Base-by-base conservation (phyloP, 768 basidiomycete genomes). In the Exsudoporus frostii region DNA sequence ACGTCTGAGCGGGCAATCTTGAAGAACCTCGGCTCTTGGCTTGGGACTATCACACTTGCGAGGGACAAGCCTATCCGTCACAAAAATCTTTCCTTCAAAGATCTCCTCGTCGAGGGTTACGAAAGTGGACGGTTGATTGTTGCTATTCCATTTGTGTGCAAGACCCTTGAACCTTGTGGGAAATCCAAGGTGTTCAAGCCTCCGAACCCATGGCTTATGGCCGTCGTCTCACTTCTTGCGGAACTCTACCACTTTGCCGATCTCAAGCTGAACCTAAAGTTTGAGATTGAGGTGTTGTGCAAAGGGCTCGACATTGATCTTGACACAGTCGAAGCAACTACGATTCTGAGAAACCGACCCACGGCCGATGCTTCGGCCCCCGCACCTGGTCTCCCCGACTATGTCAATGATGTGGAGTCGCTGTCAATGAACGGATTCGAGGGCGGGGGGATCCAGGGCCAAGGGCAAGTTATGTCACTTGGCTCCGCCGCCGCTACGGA, bases 121-220 rank as follows among this genome's bases (percentile, higher is more conserved):
- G 96, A 98, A 62, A 90, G 80, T 55, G 88, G 90, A 43, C 85
- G 95, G 37, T 77, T 98, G 33, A 82, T 95, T 43, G 91, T 98
- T 20, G 93, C 94, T 10, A 97, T 99, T 52, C 93, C 97, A 0
- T 99, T 98, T 69, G 92, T 98, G 34, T 98, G 96, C 83, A 97
- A 97, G 71, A 89, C 93, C 2, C 81, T 99, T 42, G 91, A 94
- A 67, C 90, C 90, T 42, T 93, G 92, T 56, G 80, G 86, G 44
- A 85, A 87, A 65, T 98, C 96, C 30, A 86, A 78, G 58, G 90
- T 98, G 25, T 99, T 99, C 82, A 88, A 82, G 64, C 89, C 93
- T 19, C 97, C 97, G 24, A 99, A 98, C 69, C 97, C 97, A 2
- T 99, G 97, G 97, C 73, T 99, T 45, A 95, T 98, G 88, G 95